Evolutionary conservation across 1,139 yeast genomes (phyloP).

Genomic region (Geotrichum phurueaensis): DNA sequence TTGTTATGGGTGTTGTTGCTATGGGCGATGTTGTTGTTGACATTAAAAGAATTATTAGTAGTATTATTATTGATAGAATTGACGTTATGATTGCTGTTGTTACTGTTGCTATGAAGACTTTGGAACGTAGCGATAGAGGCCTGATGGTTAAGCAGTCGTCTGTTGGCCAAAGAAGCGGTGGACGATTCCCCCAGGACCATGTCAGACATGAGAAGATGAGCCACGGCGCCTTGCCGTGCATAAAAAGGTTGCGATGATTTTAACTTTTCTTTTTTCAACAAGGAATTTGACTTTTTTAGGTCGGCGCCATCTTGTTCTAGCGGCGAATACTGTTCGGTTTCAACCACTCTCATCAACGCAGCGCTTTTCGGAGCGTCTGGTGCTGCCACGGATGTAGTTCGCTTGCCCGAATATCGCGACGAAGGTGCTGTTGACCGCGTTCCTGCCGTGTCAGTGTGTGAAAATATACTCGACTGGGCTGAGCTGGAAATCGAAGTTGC

Average conservation of each 20-base stretch:
- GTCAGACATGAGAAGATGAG: constrained; percentile 7
- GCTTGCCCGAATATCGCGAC: background rate
- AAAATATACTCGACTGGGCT: constrained; percentile 10
- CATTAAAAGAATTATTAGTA: background rate
- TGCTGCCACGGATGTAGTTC: background rate
- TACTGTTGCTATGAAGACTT: background rate
- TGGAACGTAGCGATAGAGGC: background rate
- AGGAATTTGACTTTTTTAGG: background rate
- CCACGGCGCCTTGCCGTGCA: constrained; percentile 5
- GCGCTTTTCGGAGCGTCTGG: background rate
- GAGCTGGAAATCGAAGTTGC: constrained; percentile 3
- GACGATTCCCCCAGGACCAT: constrained; percentile 3
- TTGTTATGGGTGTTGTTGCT: background rate
- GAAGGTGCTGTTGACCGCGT: constrained; percentile 8
- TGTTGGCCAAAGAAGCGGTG: background rate
- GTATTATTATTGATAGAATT: background rate
- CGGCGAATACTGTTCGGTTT: constrained; percentile 8
- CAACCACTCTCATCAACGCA: constrained; percentile 5
- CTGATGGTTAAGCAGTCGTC: background rate
- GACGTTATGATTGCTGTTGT: background rate
- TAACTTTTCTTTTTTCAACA: background rate
- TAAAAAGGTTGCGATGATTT: background rate
- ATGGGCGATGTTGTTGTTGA: background rate
- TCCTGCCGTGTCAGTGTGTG: background rate
- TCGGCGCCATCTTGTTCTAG: constrained; percentile 5